phyloP scores from a whole-genome alignment of 148 eudicot genomes.

The Rhododendron vialii region DNA sequence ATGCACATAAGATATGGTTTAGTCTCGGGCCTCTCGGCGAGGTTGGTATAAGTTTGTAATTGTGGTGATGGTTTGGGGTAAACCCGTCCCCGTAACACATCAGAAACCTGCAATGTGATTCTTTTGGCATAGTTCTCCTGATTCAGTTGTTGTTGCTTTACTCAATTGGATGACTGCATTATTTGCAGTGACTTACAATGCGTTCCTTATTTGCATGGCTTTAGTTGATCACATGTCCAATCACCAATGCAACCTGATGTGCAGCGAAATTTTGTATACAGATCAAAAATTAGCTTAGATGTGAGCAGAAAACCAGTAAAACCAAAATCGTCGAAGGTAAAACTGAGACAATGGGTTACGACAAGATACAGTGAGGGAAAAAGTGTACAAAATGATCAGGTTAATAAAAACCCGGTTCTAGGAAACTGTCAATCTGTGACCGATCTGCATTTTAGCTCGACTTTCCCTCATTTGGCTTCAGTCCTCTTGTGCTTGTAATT shows the following conservation, averaged over 20 bases:
- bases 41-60: conserved; percentile 21
- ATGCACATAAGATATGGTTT: conserved; percentile 36
- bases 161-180: neutral
- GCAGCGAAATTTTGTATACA: neutral
- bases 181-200: neutral
- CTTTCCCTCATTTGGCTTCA: conserved; percentile 41
- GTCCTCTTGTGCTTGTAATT: conserved; percentile 74
- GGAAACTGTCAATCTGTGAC: neutral
- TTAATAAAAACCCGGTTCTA: neutral
- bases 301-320: neutral
- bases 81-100: neutral
- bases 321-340: neutral
- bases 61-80: conserved; percentile 20
- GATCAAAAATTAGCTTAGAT: neutral
- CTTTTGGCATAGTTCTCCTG: neutral
- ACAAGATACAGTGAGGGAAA: neutral
- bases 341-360: neutral
- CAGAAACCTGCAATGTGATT: conserved; percentile 12
- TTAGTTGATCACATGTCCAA: neutral
- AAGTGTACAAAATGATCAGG: neutral
- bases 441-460: conserved; percentile 24
- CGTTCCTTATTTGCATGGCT: neutral
- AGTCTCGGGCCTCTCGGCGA: neutral
- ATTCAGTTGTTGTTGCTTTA: neutral
- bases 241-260: neutral